phyloP scores from a whole-genome alignment of 2,329 filamentous ascomycete species.

The Fusarium dlaminii region DNA sequence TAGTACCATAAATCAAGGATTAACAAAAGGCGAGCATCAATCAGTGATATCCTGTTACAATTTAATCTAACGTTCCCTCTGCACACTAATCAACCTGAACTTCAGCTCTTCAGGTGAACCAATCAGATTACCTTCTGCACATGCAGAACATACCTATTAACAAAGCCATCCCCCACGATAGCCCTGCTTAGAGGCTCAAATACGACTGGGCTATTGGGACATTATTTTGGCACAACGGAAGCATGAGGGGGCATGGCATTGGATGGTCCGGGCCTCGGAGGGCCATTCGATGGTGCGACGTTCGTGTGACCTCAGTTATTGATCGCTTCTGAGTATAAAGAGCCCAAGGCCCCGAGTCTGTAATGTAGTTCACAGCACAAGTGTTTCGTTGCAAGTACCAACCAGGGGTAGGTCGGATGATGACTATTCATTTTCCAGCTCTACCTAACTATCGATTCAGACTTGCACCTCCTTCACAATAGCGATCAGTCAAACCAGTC shows the following conservation, averaged over 20 bases:
- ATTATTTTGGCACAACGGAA: conserved; percentile 12
- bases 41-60: not conserved
- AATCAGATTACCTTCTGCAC: conserved; percentile 22
- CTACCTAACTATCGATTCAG: conserved; percentile 11
- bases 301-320: conserved; percentile 4
- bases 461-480: not conserved
- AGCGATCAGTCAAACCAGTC: not conserved
- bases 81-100: not conserved
- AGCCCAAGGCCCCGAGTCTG: not conserved
- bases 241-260: not conserved
- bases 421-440: conserved; percentile 22
- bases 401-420: not conserved
- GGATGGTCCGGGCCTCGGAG: conserved; percentile 10
- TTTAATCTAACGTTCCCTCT: not conserved
- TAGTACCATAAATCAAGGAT: not conserved
- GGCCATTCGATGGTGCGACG: conserved; percentile 20
- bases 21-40: not conserved
- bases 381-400: not conserved
- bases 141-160: conserved; percentile 15
- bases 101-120: conserved; percentile 17
- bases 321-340: conserved; percentile 9
- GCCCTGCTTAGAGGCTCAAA: conserved; percentile 18
- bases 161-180: conserved; percentile 24
- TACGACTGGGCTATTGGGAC: conserved; percentile 1
- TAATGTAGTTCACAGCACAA: not conserved